phyloP scores from a whole-genome alignment of 202 grass and related monocot genomes.

The Schoenoplectus tabernaemontani region DNA sequence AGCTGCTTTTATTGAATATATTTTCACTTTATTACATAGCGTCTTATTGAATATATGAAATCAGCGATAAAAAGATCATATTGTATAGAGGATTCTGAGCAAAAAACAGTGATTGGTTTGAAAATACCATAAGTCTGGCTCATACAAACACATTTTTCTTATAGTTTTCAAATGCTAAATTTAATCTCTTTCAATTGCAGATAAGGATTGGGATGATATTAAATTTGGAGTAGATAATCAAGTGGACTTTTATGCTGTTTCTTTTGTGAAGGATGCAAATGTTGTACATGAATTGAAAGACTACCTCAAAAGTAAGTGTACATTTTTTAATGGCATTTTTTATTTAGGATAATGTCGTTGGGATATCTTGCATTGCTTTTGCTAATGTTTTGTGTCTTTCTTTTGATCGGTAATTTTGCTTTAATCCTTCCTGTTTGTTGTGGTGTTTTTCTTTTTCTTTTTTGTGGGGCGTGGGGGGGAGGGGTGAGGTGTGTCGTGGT shows the following conservation, averaged over 20 bases:
- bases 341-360: background rate
- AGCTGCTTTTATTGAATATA: background rate
- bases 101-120: background rate
- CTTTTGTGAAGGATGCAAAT: conserved; percentile 98
- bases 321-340: background rate
- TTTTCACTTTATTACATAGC: background rate
- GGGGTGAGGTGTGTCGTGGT: background rate
- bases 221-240: conserved; percentile 98
- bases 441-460: background rate
- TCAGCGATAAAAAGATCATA: background rate
- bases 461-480: background rate
- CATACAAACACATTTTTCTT: background rate
- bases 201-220: conserved; percentile 99
- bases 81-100: background rate
- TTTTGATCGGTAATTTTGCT: background rate
- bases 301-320: conserved; percentile 78
- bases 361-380: background rate
- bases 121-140: background rate
- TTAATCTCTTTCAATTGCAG: conserved; percentile 39
- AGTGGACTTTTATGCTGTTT: conserved; percentile 98
- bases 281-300: conserved; percentile 96
- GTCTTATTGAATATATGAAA: background rate
- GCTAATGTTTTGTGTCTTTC: background rate
- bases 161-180: background rate
- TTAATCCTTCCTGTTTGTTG: background rate